Percentiles rank a stretch among this genome's conserved stretches.
Evolutionary conservation across 2,329 filamentous ascomycete species (phyloP).

Genomic region (Blastomyces silverae): DNA sequence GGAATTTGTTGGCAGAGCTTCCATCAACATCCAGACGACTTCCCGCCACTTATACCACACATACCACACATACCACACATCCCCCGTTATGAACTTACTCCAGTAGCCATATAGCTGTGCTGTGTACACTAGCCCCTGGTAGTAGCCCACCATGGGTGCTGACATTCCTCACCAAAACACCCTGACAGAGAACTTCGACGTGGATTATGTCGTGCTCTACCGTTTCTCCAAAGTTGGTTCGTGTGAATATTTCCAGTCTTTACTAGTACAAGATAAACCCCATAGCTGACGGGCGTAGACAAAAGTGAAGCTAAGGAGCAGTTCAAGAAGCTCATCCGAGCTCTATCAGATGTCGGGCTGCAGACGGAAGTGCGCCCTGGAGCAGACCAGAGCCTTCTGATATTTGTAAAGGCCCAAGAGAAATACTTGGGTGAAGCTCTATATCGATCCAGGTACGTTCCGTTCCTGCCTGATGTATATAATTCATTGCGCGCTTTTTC

Average conservation of each 20-base stretch:
- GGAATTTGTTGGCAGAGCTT: conserved; percentile 1
- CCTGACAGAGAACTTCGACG: conserved; percentile 53
- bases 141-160: conserved; percentile 8
- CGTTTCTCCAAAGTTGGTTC: conserved; percentile 62
- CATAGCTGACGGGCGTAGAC: conserved; percentile 44
- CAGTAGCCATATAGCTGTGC: not conserved
- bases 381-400: conserved; percentile 63
- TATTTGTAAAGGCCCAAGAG: conserved; percentile 77
- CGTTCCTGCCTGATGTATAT: conserved; percentile 10
- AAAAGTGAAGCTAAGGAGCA: conserved; percentile 62
- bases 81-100: not conserved
- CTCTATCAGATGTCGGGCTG: conserved; percentile 71
- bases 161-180: conserved; percentile 4
- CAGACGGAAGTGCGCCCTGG: conserved; percentile 81
- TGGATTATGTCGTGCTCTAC: conserved; percentile 85
- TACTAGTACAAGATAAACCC: not conserved
- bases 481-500: not conserved
- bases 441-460: conserved; percentile 64
- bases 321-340: conserved; percentile 70
- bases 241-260: conserved; percentile 17
- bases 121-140: not conserved
- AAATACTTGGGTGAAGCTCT: conserved; percentile 71
- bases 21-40: not conserved
- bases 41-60: not conserved
- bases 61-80: not conserved